phyloP scores from a whole-genome alignment of 768 basidiomycete species.

The Pleurotus sapidus region DNA sequence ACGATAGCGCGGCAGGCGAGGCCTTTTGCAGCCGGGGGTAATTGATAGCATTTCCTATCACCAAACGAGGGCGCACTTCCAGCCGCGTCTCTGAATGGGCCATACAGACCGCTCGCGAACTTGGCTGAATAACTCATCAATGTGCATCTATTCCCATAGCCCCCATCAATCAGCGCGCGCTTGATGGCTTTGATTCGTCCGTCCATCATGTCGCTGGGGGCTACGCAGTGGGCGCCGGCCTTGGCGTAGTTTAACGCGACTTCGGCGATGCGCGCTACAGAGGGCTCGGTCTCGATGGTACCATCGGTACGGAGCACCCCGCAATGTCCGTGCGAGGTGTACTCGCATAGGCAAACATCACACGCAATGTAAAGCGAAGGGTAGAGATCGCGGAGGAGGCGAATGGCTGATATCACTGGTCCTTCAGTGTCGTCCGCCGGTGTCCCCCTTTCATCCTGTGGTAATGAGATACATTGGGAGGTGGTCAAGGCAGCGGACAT shows the following conservation, averaged over 20 bases:
- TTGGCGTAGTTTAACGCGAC: slow-evolving; percentile 90
- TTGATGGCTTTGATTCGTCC: slow-evolving; percentile 92
- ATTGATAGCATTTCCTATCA: slow-evolving; percentile 96
- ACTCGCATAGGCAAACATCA: slow-evolving; percentile 99
- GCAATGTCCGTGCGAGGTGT: slow-evolving; percentile 98
- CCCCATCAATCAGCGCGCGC: slow-evolving; percentile 74
- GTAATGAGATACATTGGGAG: background rate
- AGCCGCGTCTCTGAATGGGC: slow-evolving; percentile 98
- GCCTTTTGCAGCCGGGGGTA: slow-evolving; percentile 85
- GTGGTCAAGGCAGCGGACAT: background rate
- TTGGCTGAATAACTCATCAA: slow-evolving; percentile 98
- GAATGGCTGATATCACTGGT: slow-evolving; percentile 93
- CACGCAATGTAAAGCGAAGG: slow-evolving; percentile 86
- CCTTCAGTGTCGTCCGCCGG: slow-evolving; percentile 89
- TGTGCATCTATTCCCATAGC: slow-evolving; percentile 83
- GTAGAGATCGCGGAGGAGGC: slow-evolving; percentile 70
- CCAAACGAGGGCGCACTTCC: slow-evolving; percentile 95
- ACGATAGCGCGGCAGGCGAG: slow-evolving; percentile 93
- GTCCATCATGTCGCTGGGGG: slow-evolving; percentile 99
- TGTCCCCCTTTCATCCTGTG: slow-evolving; percentile 78
- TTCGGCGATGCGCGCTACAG: slow-evolving; percentile 85
- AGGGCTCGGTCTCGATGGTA: slow-evolving; percentile 73
- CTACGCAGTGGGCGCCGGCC: slow-evolving; percentile 97
- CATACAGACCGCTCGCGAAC: slow-evolving; percentile 93
- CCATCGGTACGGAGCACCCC: slow-evolving; percentile 75